A percentile compares a stretch with the other conserved stretches of the same genome.
These are phyloP conservation scores for Carnegiea gigantea DNA, from an alignment of 179 eudicot genomes.

Conservation along the genomic window DNA sequence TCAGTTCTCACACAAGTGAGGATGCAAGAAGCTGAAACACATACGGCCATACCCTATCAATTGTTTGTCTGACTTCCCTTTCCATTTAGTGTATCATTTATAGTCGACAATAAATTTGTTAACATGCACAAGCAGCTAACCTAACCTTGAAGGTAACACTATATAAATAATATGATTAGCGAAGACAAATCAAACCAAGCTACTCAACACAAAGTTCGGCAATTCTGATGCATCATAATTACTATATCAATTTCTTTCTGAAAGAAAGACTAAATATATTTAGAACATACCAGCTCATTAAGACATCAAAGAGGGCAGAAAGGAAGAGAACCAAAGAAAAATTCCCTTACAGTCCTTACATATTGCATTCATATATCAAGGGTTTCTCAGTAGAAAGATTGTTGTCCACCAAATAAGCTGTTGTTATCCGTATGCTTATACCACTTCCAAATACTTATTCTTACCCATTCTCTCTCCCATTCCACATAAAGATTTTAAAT, in stretches of 20 bases:
- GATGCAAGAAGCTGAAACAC: background rate
- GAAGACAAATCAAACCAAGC: background rate
- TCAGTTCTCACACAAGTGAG: background rate
- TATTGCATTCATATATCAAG: background rate
- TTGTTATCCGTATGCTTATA: background rate
- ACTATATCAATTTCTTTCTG: too few species aligned
- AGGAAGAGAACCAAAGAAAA: background rate
- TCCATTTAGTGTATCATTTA: background rate
- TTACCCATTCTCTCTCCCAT: background rate
- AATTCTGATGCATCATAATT: background rate
- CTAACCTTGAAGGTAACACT: background rate
- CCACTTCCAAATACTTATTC: background rate
- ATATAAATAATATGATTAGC: background rate
- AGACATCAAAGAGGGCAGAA: background rate
- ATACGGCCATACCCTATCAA: too few species aligned
- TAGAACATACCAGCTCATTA: background rate
- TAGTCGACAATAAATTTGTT: background rate
- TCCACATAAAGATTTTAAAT: too few species aligned
- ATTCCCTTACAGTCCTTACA: background rate
- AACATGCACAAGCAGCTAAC: background rate
- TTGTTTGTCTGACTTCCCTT: background rate
- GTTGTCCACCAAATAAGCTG: background rate
- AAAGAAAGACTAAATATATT: background rate
- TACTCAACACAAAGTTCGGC: background rate
- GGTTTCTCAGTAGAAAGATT: background rate